Base-by-base conservation (phyloP, 2,329 filamentous ascomycete genomes). In the Teratosphaeria nubilosa region DNA sequence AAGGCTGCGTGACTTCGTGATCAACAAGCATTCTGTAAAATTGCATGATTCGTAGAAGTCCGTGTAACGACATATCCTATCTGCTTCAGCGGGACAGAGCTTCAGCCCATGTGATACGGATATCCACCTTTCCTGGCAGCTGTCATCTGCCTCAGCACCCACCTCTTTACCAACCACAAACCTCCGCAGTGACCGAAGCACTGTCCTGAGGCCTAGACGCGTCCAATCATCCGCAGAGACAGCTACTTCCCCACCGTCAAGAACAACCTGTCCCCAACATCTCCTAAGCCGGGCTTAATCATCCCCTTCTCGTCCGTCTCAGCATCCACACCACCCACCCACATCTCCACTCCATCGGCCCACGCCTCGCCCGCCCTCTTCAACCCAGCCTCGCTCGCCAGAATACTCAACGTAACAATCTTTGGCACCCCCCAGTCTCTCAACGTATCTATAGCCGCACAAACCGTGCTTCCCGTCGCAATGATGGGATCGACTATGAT, bases 401-500 rank as follows among this genome's bases (percentile, higher is more conserved):
- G 72, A 27, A 97, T 82, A 51, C 83, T 82, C 30, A 95, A 75
- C 48, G 96, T 83, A 50, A 96, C 76, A 57, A 97, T 85, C 60
- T 82, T 81, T 75, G 86, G 81, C n/a, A 91, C 90, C 30, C 92
- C 92, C 91, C 92, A 97, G 70, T 97, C 91, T 56, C 81, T 82
- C 59, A 97, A 78, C 0, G 90, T 91, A 69, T 94, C 88, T 69
- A 97, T 95, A 5, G 92, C 92, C 0, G 92, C 92, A 31, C 85
- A 86, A 59, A 89, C 89, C 2, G 92, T 97, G 1, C 90, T 90
- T 41, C 92, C 92, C 0, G 94, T 97, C 1, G 92, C 94, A 69
- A 97, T 95, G 65, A 97, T 84, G 3, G 92, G 94, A 70, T 97
- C 92, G 53, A 96, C 82, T 57, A 96, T 78, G 69, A 96, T 88